Conservation (phyloP, 495 filamentous ascomycete species). For the Aspergillus saccharolyticus region DNA sequence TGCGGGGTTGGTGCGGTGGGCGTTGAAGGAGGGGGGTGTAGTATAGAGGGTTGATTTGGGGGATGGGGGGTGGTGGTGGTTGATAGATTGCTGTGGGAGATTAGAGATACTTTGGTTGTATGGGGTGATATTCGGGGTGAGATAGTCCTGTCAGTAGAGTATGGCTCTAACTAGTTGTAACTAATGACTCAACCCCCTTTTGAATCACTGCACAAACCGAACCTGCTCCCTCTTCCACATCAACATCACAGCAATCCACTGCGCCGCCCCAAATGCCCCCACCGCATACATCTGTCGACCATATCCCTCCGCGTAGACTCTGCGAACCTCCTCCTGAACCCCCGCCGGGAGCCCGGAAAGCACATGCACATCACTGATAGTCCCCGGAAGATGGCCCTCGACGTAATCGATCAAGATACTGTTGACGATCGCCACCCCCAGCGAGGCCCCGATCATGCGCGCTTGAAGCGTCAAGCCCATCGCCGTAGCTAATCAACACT, state of each 20-base stretch:
- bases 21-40: slow-evolving; percentile 13
- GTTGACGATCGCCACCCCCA: slow-evolving; percentile 24
- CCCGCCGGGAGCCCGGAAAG: slow-evolving; percentile 13
- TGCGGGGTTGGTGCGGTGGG: slow-evolving; percentile 39
- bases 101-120: no score
- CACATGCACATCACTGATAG: slow-evolving; percentile 2
- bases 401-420: slow-evolving; percentile 24
- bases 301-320: slow-evolving; percentile 24
- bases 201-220: slow-evolving; percentile 4
- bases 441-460: slow-evolving; percentile 26
- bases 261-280: slow-evolving; percentile 21
- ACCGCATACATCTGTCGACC: slow-evolving; percentile 26
- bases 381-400: slow-evolving; percentile 3
- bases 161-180: no score
- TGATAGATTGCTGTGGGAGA: not conserved
- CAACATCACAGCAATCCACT: slow-evolving; percentile 13
- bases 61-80: not conserved
- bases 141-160: no score
- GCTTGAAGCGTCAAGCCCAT: slow-evolving; percentile 21
- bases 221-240: slow-evolving; percentile 19
- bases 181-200: not conserved
- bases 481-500: slow-evolving; percentile 10
- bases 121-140: no score
- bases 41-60: not conserved
- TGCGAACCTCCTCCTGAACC: slow-evolving; percentile 11